Evolutionary conservation across 306 rosid genomes (phyloP).

Genomic region (Luffa acutangula): DNA sequence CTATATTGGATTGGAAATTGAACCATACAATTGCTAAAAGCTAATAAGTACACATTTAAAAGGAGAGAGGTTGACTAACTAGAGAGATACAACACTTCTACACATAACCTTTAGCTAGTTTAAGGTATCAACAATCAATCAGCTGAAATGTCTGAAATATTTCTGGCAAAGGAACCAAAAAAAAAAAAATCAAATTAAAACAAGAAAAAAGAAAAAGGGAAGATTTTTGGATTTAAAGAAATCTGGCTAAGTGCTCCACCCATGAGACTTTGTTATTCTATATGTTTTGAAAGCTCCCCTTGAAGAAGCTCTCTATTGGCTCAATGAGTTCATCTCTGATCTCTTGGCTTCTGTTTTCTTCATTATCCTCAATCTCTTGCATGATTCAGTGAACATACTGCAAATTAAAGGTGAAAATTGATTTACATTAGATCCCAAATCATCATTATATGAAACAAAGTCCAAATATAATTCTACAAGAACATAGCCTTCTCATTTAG

Average conservation of each 20-base stretch:
- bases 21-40: background rate
- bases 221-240: background rate
- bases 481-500: background rate
- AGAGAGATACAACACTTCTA: background rate
- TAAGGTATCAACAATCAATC: background rate
- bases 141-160: background rate
- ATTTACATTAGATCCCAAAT: background rate
- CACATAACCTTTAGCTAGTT: background rate
- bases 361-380: constrained; percentile 11
- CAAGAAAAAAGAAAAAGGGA: background rate
- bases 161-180: background rate
- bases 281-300: background rate
- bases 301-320: background rate
- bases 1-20: background rate
- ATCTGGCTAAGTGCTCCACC: background rate
- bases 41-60: background rate
- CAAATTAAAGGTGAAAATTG: background rate
- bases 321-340: background rate
- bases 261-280: background rate
- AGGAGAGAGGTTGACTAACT: background rate
- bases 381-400: constrained; percentile 14
- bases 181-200: background rate
- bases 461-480: background rate
- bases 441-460: background rate
- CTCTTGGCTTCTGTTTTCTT: constrained; percentile 8